These are phyloP conservation scores for Oemleria cerasiformis DNA, from an alignment of 306 rosid species.

Conservation along the genomic window DNA sequence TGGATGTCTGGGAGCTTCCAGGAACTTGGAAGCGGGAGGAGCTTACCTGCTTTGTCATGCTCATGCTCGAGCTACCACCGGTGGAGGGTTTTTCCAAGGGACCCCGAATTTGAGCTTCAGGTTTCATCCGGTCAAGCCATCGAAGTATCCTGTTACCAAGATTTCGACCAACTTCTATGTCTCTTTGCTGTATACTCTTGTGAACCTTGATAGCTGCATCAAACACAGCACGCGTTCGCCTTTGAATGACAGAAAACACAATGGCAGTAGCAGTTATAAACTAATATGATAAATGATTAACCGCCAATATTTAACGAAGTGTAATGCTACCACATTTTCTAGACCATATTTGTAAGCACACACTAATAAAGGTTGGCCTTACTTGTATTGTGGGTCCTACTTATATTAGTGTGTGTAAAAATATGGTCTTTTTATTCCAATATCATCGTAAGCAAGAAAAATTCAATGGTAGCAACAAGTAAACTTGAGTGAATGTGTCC, in stretches of 20 bases:
- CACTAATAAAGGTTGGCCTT: too few species aligned
- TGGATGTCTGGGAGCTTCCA: slow-evolving; percentile 32
- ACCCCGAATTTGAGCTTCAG: slow-evolving; percentile 78
- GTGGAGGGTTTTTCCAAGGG: slow-evolving; percentile 20
- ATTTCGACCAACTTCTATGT: slow-evolving; percentile 80
- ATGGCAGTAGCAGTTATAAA: not conserved
- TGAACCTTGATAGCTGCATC: slow-evolving; percentile 66
- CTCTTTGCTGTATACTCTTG: slow-evolving; percentile 72
- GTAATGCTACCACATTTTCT: too few species aligned
- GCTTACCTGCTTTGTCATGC: slow-evolving; percentile 31
- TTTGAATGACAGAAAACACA: slow-evolving; percentile 24
- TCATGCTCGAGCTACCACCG: slow-evolving; percentile 31
- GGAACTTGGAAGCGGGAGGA: slow-evolving; percentile 40
- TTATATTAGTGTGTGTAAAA: too few species aligned
- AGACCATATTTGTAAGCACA: too few species aligned
- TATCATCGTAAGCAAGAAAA: not conserved
- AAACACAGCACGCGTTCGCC: slow-evolving; percentile 74
- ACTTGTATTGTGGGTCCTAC: too few species aligned
- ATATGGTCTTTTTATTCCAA: not conserved
- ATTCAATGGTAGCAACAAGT: not conserved
- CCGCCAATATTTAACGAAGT: not conserved
- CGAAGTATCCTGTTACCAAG: slow-evolving; percentile 77
- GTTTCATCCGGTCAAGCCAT: slow-evolving; percentile 70
- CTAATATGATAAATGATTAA: not conserved
- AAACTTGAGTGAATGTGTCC: not conserved